Percentiles rank a stretch among this genome's conserved stretches.
Conservation (phyloP, 2,329 filamentous ascomycete species). For the Bipolaris cookei region DNA sequence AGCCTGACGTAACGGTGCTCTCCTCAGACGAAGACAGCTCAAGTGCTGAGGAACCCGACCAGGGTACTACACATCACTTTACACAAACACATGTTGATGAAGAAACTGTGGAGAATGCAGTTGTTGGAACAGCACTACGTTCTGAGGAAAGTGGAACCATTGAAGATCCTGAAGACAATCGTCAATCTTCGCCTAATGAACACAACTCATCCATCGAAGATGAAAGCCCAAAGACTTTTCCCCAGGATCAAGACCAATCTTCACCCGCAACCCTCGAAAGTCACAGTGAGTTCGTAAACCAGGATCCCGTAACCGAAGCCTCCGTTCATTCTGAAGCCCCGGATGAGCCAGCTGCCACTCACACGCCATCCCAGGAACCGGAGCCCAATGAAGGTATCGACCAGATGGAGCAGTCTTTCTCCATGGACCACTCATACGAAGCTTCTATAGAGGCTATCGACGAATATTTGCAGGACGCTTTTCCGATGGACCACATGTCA, state of each 20-base stretch:
- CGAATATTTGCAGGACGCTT: slow-evolving; percentile 15
- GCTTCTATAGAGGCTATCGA: slow-evolving; percentile 13
- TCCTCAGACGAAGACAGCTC: slow-evolving; percentile 15
- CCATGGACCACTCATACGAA: slow-evolving; percentile 9
- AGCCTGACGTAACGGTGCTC: slow-evolving; percentile 9
- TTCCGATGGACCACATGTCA: slow-evolving; percentile 2
- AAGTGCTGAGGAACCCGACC: background rate
- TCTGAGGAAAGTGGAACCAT: background rate
- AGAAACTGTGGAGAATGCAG: too few species aligned
- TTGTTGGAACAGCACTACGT: background rate
- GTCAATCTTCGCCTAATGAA: background rate
- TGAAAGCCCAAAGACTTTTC: background rate
- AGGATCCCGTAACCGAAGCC: slow-evolving; percentile 13
- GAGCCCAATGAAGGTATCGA: background rate
- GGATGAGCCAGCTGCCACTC: slow-evolving; percentile 7
- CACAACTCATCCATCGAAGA: background rate
- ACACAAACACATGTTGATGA: background rate
- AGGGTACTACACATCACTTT: background rate
- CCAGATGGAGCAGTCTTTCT: background rate
- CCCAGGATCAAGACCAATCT: background rate
- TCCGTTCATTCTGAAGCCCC: background rate
- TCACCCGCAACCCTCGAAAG: slow-evolving; percentile 6
- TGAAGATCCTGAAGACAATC: slow-evolving; percentile 5
- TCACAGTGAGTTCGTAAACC: slow-evolving; percentile 19
- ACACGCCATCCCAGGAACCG: slow-evolving; percentile 9